phyloP scores from a whole-genome alignment of 2,329 filamentous ascomycete species.

The Alternaria rosae region DNA sequence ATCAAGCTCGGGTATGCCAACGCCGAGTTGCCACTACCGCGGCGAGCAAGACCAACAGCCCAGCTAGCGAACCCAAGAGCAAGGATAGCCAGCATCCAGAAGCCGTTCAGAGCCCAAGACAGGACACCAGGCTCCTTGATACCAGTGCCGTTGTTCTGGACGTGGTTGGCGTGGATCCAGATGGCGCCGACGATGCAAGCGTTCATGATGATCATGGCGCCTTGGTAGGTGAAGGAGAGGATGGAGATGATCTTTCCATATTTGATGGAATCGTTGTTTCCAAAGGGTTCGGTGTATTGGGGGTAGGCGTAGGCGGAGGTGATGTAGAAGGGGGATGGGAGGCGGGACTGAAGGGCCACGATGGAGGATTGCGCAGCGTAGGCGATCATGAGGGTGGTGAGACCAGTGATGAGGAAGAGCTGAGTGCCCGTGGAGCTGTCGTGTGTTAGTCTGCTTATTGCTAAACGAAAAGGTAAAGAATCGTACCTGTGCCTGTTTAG shows the following conservation, averaged over 20 bases:
- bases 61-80: constrained; percentile 25
- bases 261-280: not conserved
- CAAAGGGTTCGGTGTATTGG: constrained; percentile 8
- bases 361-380: constrained; percentile 24
- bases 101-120: constrained; percentile 20
- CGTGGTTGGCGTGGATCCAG: constrained; percentile 28
- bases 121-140: constrained; percentile 22
- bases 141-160: constrained; percentile 23
- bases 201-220: constrained; percentile 24
- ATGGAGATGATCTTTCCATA: constrained; percentile 25
- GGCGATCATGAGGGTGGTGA: constrained; percentile 23
- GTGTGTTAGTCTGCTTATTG: not conserved
- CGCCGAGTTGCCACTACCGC: constrained; percentile 11
- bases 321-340: constrained; percentile 21
- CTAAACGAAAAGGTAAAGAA: no score
- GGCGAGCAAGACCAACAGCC: constrained; percentile 13
- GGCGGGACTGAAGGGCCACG: constrained; percentile 21
- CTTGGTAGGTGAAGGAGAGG: constrained; percentile 25
- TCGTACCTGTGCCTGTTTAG: constrained; percentile 11
- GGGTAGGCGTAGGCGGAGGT: constrained; percentile 26
- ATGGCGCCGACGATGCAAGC: constrained; percentile 34
- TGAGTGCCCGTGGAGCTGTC: constrained; percentile 18
- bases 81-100: constrained; percentile 23
- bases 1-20: constrained; percentile 13
- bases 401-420: constrained; percentile 23